phyloP scores from a whole-genome alignment of 2,329 filamentous ascomycete species.

The Knufia fluminis region DNA sequence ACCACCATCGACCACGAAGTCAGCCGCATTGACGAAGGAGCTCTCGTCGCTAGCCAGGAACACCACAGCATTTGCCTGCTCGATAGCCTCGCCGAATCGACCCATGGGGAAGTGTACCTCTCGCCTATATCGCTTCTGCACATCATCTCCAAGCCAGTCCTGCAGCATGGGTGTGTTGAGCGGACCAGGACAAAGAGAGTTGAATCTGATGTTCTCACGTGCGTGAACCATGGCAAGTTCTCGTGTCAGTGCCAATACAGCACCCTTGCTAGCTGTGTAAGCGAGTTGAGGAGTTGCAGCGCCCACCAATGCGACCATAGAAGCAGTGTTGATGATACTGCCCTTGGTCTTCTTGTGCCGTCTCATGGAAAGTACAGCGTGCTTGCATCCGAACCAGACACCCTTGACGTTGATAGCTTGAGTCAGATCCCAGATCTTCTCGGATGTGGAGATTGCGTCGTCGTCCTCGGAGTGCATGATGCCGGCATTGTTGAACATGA shows the following conservation, averaged over 20 bases:
- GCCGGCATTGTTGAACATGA: conserved; percentile 96
- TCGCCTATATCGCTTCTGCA: conserved; percentile 67
- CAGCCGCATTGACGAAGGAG: conserved; percentile 80
- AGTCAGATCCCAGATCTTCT: conserved; percentile 89
- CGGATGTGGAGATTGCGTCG: conserved; percentile 72
- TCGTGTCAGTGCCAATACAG: conserved; percentile 79
- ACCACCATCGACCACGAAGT: conserved; percentile 92
- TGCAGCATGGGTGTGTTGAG: conserved; percentile 86
- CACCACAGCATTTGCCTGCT: conserved; percentile 81
- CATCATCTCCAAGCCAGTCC: conserved; percentile 85
- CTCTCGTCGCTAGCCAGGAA: conserved; percentile 83
- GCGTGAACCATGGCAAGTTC: conserved; percentile 90
- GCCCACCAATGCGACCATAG: conserved; percentile 22
- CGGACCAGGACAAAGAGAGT: conserved; percentile 79
- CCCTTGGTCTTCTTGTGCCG: conserved; percentile 68
- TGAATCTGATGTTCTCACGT: conserved; percentile 81
- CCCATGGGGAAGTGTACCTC: conserved; percentile 85
- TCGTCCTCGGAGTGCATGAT: conserved; percentile 86
- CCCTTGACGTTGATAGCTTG: conserved; percentile 95
- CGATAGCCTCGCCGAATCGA: conserved; percentile 84
- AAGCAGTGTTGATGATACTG: conserved; percentile 32
- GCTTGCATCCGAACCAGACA: conserved; percentile 94
- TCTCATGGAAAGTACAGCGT: conserved; percentile 73
- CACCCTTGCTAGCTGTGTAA: conserved; percentile 90
- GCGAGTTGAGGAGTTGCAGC: conserved; percentile 38